phyloP scores from a whole-genome alignment of 495 filamentous ascomycete species.

The Podospora fimiseda region DNA sequence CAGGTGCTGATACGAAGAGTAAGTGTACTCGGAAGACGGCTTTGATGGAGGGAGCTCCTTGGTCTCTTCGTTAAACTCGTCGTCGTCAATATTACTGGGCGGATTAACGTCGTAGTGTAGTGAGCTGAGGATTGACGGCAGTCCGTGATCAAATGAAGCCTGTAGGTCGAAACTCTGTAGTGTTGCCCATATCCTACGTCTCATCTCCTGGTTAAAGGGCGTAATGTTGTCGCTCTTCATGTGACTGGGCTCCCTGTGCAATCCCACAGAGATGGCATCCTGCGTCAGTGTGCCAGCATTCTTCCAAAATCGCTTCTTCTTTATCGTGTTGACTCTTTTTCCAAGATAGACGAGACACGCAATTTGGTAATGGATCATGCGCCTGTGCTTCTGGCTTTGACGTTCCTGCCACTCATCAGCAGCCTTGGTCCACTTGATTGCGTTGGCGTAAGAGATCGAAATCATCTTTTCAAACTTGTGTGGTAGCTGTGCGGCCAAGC shows the following conservation, averaged over 20 bases:
- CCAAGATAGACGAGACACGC: conserved; percentile 39
- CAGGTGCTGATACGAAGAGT: conserved; percentile 36
- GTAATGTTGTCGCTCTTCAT: conserved; percentile 27
- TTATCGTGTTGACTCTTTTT: conserved; percentile 40
- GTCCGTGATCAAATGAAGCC: conserved; percentile 51
- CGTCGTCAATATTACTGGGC: conserved; percentile 39
- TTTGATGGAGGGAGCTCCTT: conserved; percentile 30
- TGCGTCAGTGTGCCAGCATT: conserved; percentile 48
- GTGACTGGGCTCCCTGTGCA: conserved; percentile 46
- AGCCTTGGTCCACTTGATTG: conserved; percentile 34
- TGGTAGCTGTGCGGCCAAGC: conserved; percentile 25
- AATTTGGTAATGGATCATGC: conserved; percentile 42
- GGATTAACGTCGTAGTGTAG: conserved; percentile 34
- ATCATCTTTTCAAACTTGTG: conserved; percentile 34
- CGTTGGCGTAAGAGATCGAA: conserved; percentile 24
- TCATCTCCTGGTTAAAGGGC: conserved; percentile 58
- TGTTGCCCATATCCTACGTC: conserved; percentile 58
- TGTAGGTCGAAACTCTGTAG: conserved; percentile 57
- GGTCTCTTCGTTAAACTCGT: conserved; percentile 38
- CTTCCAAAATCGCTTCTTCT: conserved; percentile 51
- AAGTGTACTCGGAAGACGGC: conserved; percentile 32
- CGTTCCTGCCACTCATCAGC: conserved; percentile 32
- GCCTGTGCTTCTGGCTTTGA: conserved; percentile 39
- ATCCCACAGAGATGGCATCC: conserved; percentile 50
- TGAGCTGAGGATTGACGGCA: conserved; percentile 42